Conservation (phyloP, 805 yeast genomes). For the Brettanomyces bruxellensis region DNA sequence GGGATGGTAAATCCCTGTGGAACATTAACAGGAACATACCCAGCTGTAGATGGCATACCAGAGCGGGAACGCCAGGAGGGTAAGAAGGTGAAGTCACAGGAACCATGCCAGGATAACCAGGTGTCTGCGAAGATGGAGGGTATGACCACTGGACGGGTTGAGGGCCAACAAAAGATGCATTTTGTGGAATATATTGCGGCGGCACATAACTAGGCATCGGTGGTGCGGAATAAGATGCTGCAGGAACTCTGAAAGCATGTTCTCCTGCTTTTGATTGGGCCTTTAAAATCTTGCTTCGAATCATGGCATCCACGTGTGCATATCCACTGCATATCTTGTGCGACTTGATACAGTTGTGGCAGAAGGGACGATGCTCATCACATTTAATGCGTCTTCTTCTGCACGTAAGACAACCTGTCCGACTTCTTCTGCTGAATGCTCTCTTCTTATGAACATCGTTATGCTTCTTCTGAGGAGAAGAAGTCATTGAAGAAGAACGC, state of each 20-base stretch:
- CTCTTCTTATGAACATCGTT: conserved; percentile 22
- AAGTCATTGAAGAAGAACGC: too few species aligned
- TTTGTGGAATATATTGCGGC: background rate
- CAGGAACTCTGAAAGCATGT: background rate
- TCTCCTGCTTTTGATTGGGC: background rate
- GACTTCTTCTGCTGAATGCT: conserved; percentile 50
- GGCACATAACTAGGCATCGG: background rate
- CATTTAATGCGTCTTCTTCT: conserved; percentile 65
- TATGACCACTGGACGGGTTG: too few species aligned
- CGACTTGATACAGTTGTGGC: conserved; percentile 58
- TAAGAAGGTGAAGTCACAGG: too few species aligned
- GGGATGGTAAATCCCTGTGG: too few species aligned
- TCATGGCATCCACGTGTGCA: conserved; percentile 27
- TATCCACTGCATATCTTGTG: conserved; percentile 64
- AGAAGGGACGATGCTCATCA: conserved; percentile 64
- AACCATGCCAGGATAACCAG: too few species aligned
- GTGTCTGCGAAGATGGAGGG: too few species aligned
- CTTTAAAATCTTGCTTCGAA: background rate
- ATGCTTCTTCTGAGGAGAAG: too few species aligned
- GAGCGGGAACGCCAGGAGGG: too few species aligned
- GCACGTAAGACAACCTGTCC: conserved; percentile 72
- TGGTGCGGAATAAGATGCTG: background rate
- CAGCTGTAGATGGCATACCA: too few species aligned
- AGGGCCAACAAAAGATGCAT: too few species aligned
- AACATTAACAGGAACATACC: too few species aligned